These are phyloP conservation scores for Russula virescens DNA, from an alignment of 768 basidiomycete genomes.

Conservation along the genomic window DNA sequence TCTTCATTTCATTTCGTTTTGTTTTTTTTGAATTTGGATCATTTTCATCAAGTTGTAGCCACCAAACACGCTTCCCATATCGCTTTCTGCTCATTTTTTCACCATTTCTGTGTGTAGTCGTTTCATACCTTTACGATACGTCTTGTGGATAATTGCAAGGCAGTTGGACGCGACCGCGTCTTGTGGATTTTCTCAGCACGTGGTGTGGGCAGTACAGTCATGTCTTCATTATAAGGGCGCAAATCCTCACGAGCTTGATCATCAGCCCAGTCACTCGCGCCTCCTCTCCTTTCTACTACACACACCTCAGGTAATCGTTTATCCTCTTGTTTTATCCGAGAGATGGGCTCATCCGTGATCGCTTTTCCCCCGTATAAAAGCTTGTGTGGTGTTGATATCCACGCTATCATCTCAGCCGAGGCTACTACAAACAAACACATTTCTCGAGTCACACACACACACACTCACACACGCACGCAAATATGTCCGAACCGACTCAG, in stretches of 20 bases:
- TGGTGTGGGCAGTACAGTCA: background rate
- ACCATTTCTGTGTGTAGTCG: background rate
- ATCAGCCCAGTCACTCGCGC: constrained; percentile 3
- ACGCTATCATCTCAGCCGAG: background rate
- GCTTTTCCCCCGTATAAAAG: background rate
- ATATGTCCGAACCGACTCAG: constrained; percentile 8
- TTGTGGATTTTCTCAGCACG: constrained; percentile 18
- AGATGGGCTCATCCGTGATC: background rate
- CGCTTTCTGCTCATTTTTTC: background rate
- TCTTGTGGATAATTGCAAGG: no score
- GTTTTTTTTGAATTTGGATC: background rate
- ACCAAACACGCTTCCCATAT: background rate
- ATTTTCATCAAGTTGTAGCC: background rate
- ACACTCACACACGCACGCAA: no score
- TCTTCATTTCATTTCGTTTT: background rate
- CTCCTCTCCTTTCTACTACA: constrained; percentile 4
- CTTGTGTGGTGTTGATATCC: background rate
- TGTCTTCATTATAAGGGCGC: background rate
- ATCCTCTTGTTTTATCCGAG: background rate
- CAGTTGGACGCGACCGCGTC: background rate
- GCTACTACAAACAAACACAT: background rate
- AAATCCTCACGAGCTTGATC: constrained; percentile 10
- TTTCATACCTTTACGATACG: background rate
- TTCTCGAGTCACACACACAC: background rate
- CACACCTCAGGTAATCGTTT: background rate